These are phyloP conservation scores for Harringtonia lauricola DNA, from an alignment of 2,329 filamentous ascomycete genomes.

Conservation along the genomic window DNA sequence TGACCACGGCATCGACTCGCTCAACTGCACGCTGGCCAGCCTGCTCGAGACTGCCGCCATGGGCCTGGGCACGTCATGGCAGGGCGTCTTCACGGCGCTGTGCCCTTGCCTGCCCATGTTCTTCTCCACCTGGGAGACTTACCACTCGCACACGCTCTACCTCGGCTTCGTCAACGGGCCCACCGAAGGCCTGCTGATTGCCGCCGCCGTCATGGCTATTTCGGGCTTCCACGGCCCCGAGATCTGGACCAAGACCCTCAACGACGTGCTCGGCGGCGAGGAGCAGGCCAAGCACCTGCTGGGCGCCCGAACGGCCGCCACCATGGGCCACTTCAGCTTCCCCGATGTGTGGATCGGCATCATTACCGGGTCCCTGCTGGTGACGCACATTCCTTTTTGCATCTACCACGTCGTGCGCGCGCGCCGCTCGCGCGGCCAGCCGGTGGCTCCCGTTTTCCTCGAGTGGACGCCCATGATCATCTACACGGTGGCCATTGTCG, in stretches of 20 bases:
- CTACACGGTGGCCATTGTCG: conserved; percentile 62
- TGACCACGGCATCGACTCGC: conserved; percentile 94
- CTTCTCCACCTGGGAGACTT: conserved; percentile 99
- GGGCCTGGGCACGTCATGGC: conserved; percentile 73
- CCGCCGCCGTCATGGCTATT: conserved; percentile 72
- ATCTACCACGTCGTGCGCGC: conserved; percentile 75
- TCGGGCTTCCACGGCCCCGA: conserved; percentile 81
- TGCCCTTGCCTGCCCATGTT: conserved; percentile 95
- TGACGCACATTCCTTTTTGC: conserved; percentile 78
- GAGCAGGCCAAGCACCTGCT: conserved; percentile 8
- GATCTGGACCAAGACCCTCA: conserved; percentile 72
- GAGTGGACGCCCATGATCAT: conserved; percentile 90
- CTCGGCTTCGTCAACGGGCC: conserved; percentile 95
- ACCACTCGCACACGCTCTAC: conserved; percentile 95
- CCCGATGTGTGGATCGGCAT: conserved; percentile 79
- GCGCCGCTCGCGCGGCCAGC: conserved; percentile 58
- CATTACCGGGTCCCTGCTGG: conserved; percentile 52
- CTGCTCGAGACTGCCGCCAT: conserved; percentile 87
- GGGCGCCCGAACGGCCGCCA: conserved; percentile 39
- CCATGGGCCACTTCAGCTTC: conserved; percentile 63
- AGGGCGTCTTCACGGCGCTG: conserved; percentile 84
- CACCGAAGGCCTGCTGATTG: conserved; percentile 87
- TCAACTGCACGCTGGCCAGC: conserved; percentile 92
- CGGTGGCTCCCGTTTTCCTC: conserved; percentile 72
- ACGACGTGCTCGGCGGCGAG: conserved; percentile 52